A percentile compares a stretch with the other conserved stretches of the same genome.
Evolutionary conservation across 2,329 filamentous ascomycete species (phyloP).

Genomic region (Paradendryphiella salina): DNA sequence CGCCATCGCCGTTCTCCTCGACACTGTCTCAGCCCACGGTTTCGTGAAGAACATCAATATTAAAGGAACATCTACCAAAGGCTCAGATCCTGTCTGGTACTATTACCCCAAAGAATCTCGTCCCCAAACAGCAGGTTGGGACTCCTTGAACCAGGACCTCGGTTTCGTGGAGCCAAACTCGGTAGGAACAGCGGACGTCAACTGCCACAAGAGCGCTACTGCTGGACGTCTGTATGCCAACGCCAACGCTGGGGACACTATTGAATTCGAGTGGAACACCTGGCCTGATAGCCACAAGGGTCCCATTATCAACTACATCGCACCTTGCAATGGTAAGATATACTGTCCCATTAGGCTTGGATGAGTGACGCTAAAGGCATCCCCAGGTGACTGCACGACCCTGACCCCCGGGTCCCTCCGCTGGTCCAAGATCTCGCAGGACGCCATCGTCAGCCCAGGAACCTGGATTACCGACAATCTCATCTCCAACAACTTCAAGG

Average conservation of each 20-base stretch:
- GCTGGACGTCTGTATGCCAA: slow-evolving; percentile 40
- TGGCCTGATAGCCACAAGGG: slow-evolving; percentile 46
- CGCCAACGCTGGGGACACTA: slow-evolving; percentile 40
- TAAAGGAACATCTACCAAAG: slow-evolving; percentile 30
- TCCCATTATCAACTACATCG: slow-evolving; percentile 47
- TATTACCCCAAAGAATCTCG: slow-evolving; percentile 30
- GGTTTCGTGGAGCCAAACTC: slow-evolving; percentile 44
- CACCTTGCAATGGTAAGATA: slow-evolving; percentile 39
- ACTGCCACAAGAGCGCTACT: slow-evolving; percentile 48
- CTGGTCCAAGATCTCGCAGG: slow-evolving; percentile 44
- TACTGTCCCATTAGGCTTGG: background rate
- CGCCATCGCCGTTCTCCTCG: slow-evolving; percentile 25
- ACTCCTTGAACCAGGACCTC: slow-evolving; percentile 43
- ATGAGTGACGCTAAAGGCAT: background rate
- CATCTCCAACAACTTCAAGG: slow-evolving; percentile 53
- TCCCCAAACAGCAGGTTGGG: slow-evolving; percentile 43
- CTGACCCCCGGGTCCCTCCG: slow-evolving; percentile 28
- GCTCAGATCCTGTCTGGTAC: slow-evolving; percentile 41
- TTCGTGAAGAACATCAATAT: slow-evolving; percentile 34
- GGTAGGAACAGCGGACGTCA: slow-evolving; percentile 36
- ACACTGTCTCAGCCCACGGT: slow-evolving; percentile 36
- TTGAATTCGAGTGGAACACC: slow-evolving; percentile 45
- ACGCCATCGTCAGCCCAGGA: slow-evolving; percentile 30
- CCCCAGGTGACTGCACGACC: slow-evolving; percentile 39
- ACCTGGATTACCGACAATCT: slow-evolving; percentile 44